phyloP scores from a whole-genome alignment of 2,329 filamentous ascomycete genomes.

The Zalaria obscura region DNA sequence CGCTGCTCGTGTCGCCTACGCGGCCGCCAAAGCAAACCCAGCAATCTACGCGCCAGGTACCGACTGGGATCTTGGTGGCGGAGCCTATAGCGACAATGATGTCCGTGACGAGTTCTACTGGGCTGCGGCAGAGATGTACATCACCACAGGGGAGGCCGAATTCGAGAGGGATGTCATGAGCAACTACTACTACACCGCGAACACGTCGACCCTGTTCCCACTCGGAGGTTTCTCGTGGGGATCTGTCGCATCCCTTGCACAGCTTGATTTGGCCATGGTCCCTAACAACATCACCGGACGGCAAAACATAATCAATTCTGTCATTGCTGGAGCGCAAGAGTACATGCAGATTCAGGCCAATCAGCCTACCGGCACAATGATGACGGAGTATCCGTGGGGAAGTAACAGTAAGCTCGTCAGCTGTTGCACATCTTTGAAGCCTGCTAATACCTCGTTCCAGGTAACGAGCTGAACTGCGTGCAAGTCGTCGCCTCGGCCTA shows the following conservation, averaged over 20 bases:
- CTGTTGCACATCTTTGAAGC: background rate
- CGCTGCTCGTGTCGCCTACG: conserved; percentile 4
- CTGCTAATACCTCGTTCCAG: background rate
- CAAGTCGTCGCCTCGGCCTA: conserved; percentile 6
- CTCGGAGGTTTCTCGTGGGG: conserved; percentile 3
- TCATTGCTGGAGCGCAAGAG: conserved; percentile 2
- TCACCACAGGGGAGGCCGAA: conserved; percentile 5
- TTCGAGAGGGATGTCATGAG: conserved; percentile 4
- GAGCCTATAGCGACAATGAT: conserved; percentile 6
- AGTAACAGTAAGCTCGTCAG: conserved; percentile 1
- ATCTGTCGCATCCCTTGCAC: conserved; percentile 2
- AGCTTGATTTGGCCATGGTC: conserved; percentile 4
- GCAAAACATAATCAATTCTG: conserved; percentile 2
- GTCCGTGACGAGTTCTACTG: conserved; percentile 7
- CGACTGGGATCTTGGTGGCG: conserved; percentile 7
- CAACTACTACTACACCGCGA: conserved; percentile 5
- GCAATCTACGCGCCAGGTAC: conserved; percentile 5
- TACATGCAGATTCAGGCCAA: conserved; percentile 3
- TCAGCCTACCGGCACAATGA: conserved; percentile 1
- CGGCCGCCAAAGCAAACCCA: conserved; percentile 4
- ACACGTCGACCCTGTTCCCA: conserved; percentile 3
- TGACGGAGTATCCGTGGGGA: conserved; percentile 5
- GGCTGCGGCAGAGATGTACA: conserved; percentile 6
- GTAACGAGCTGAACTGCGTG: conserved; percentile 5
- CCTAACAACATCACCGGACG: conserved; percentile 5